phyloP scores from a whole-genome alignment of 768 basidiomycete genomes.

The Tylopilus intermedius region DNA sequence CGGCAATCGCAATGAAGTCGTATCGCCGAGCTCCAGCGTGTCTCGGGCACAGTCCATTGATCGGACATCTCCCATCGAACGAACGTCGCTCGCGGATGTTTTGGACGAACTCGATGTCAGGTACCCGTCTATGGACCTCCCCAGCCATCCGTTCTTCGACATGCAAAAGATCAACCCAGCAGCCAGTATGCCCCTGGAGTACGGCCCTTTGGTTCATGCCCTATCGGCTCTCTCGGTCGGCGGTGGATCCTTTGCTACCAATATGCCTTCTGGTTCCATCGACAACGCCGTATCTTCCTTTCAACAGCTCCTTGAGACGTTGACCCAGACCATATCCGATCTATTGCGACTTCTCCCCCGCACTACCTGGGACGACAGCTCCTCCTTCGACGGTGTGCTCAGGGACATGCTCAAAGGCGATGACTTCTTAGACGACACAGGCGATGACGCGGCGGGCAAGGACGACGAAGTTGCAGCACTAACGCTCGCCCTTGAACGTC shows the following conservation, averaged over 20 bases:
- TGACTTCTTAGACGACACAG: constrained; percentile 75
- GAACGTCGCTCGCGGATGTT: constrained; percentile 55
- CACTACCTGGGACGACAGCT: constrained; percentile 87
- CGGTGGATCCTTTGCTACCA: constrained; percentile 73
- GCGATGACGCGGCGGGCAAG: constrained; percentile 57
- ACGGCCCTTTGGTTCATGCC: constrained; percentile 81
- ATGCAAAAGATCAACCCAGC: constrained; percentile 63
- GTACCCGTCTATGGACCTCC: constrained; percentile 59
- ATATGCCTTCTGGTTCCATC: constrained; percentile 82
- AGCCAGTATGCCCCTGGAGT: constrained; percentile 78
- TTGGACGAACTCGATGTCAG: constrained; percentile 62
- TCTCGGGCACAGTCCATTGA: constrained; percentile 63
- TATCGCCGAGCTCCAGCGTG: constrained; percentile 48
- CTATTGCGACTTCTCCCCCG: constrained; percentile 79
- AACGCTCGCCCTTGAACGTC: constrained; percentile 77
- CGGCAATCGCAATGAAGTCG: constrained; percentile 27
- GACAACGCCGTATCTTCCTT: constrained; percentile 88
- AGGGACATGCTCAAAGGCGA: constrained; percentile 87
- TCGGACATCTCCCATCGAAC: constrained; percentile 38
- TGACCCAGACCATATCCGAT: constrained; percentile 88
- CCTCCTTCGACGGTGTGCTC: constrained; percentile 80
- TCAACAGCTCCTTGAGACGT: constrained; percentile 81
- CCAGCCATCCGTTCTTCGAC: constrained; percentile 74
- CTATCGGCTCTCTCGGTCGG: constrained; percentile 82
- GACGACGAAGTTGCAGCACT: constrained; percentile 84